Conservation (phyloP, 768 basidiomycete genomes). For the Amanita rimosa region DNA sequence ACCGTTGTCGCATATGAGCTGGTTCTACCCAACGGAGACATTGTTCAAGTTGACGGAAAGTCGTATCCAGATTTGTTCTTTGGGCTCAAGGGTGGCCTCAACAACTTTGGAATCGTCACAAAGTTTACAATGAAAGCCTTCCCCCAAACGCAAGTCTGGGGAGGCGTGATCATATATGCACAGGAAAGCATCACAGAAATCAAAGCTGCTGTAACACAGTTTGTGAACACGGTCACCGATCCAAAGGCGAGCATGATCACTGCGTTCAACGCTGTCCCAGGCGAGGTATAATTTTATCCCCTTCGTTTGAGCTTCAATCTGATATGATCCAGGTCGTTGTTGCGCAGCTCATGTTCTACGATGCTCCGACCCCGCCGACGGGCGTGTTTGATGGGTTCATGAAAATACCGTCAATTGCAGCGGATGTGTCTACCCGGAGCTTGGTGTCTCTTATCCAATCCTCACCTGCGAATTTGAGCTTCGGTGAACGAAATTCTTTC, state of each 20-base stretch:
- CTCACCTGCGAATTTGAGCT: constrained; percentile 23
- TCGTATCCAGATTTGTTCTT: constrained; percentile 17
- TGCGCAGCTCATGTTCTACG: constrained; percentile 41
- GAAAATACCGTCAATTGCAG: constrained; percentile 25
- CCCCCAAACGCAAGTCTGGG: constrained; percentile 23
- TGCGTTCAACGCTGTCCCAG: neutral
- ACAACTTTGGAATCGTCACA: constrained; percentile 37
- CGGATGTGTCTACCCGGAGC: constrained; percentile 27
- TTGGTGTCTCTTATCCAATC: constrained; percentile 29
- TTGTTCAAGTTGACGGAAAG: constrained; percentile 10
- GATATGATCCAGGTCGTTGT: constrained; percentile 5
- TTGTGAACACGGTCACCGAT: neutral
- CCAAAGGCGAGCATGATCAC: constrained; percentile 5
- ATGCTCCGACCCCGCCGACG: constrained; percentile 34
- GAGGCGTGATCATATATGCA: neutral
- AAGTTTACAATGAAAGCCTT: constrained; percentile 31
- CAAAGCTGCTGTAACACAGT: neutral
- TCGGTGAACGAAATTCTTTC: constrained; percentile 19
- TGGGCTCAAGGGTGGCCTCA: constrained; percentile 20
- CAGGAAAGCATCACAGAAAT: neutral
- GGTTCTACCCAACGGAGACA: constrained; percentile 31
- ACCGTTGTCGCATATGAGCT: constrained; percentile 30
- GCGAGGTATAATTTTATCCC: neutral
- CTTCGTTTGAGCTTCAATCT: too few relatives aligned
- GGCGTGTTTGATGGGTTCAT: constrained; percentile 45